Percentiles rank a stretch among this genome's conserved stretches.
Conservation (phyloP, 768 basidiomycete species). For the Rhodotorula sphaerocarpa region DNA sequence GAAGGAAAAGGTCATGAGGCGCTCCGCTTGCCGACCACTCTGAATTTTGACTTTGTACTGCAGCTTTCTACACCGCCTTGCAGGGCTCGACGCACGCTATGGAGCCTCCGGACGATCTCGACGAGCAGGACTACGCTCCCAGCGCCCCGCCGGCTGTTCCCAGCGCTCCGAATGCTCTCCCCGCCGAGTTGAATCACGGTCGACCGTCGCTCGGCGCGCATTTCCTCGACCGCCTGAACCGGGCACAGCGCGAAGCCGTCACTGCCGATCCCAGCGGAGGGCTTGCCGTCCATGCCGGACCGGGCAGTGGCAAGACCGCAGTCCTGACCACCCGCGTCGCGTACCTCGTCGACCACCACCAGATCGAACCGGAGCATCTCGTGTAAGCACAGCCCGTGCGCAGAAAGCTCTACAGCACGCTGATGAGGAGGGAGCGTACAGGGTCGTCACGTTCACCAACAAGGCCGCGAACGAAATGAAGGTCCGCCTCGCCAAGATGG, state of each 20-base stretch:
- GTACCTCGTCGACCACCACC: constrained; percentile 41
- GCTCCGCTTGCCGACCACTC: too few relatives aligned
- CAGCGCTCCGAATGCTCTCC: too few relatives aligned
- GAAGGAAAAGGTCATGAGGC: too few relatives aligned
- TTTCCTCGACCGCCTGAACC: constrained; percentile 4
- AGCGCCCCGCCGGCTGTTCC: too few relatives aligned
- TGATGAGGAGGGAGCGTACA: too few relatives aligned
- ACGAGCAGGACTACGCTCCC: too few relatives aligned
- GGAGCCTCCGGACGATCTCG: too few relatives aligned
- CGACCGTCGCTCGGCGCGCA: background rate
- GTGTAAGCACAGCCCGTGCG: constrained; percentile 32
- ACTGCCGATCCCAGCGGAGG: constrained; percentile 4
- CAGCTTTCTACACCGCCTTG: too few relatives aligned
- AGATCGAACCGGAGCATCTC: constrained; percentile 41
- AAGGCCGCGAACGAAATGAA: constrained; percentile 76
- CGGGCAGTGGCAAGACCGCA: constrained; percentile 43
- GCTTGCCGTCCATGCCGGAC: constrained; percentile 36
- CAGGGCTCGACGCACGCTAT: too few relatives aligned
- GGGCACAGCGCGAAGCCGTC: constrained; percentile 29
- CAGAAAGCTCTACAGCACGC: too few relatives aligned
- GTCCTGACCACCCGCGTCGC: constrained; percentile 46
- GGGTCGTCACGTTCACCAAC: constrained; percentile 60
- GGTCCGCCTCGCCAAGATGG: constrained; percentile 56
- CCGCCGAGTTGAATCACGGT: background rate
- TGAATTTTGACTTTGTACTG: too few relatives aligned